Conservation (phyloP, 306 rosid species). For the Carpinus viminea region DNA sequence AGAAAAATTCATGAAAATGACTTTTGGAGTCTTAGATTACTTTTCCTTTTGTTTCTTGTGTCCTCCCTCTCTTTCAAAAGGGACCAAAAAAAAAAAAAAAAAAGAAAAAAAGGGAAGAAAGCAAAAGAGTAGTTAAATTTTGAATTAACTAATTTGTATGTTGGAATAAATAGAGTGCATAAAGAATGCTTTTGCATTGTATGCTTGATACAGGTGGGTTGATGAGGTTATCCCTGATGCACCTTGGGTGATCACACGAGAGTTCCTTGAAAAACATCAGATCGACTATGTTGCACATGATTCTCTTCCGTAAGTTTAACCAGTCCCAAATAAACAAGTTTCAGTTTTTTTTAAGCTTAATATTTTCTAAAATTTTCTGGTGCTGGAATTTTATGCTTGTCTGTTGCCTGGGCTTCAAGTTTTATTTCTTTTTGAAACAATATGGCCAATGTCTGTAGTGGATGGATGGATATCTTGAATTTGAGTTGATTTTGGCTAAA, state of each 20-base stretch:
- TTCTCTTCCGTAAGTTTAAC: slow-evolving; percentile 79
- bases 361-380: background rate
- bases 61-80: background rate
- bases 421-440: background rate
- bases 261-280: slow-evolving; percentile 74
- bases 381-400: background rate
- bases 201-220: slow-evolving; percentile 64
- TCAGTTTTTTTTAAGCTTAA: background rate
- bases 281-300: slow-evolving; percentile 88
- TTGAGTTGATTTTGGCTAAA: background rate
- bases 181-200: background rate
- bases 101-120: background rate
- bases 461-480: background rate
- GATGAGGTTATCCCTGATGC: slow-evolving; percentile 91
- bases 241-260: slow-evolving; percentile 81
- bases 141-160: background rate
- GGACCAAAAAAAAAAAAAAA: too few relatives aligned
- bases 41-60: background rate
- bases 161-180: background rate
- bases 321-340: background rate
- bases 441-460: too few relatives aligned
- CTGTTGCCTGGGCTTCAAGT: background rate
- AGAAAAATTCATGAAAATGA: background rate
- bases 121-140: too few relatives aligned
- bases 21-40: background rate